Evolutionary conservation across 257 asterid genomes (phyloP).

Genomic region (Nicotiana otophora): DNA sequence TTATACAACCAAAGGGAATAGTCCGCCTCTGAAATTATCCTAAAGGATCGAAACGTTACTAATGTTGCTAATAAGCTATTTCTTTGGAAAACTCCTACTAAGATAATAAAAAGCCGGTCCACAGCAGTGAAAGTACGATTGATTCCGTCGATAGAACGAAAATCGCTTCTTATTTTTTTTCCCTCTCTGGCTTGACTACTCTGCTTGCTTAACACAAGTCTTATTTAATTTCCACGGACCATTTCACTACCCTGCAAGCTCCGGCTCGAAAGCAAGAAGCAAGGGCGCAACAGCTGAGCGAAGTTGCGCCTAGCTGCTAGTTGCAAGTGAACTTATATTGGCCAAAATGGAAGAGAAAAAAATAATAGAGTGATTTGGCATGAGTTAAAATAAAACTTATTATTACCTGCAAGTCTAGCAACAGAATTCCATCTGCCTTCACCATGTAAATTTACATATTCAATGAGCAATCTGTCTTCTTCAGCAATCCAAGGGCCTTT

Average conservation of each 20-base stretch:
- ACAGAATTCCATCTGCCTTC: constrained; percentile 95
- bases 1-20: not conserved
- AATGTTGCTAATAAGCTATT: not conserved
- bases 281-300: too few species aligned
- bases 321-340: not conserved
- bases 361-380: not conserved
- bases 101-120: not conserved
- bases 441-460: constrained; percentile 79
- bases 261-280: too few species aligned
- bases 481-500: constrained; percentile 95
- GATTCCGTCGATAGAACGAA: too few species aligned
- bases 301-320: not conserved
- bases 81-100: constrained; percentile 12
- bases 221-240: too few species aligned
- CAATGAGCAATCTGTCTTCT: constrained; percentile 67
- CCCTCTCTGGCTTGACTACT: too few species aligned
- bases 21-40: not conserved
- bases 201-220: too few species aligned
- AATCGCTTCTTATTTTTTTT: too few species aligned
- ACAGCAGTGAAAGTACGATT: too few species aligned
- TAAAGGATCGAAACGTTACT: not conserved
- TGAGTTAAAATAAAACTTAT: not conserved
- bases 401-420: constrained; percentile 57
- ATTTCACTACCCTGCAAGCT: too few species aligned
- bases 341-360: not conserved